Evolutionary conservation across 805 yeast species (phyloP).

Genomic region (Trichomonascus vanleenenianus): DNA sequence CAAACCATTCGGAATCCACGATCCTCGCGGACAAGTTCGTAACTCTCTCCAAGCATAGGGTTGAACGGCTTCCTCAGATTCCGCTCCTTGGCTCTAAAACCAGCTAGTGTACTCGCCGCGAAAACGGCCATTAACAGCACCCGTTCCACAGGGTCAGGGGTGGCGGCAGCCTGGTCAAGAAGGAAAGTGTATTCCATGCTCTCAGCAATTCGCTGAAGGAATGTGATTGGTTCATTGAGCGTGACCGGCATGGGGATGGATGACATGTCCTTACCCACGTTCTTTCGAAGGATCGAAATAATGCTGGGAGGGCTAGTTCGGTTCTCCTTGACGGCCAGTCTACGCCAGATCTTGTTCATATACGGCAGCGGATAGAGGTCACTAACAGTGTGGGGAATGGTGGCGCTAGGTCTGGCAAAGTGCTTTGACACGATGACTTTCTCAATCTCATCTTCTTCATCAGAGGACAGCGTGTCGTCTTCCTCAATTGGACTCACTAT

Average conservation of each 20-base stretch:
- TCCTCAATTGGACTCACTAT: constrained; percentile 4
- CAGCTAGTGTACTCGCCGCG: constrained; percentile 67
- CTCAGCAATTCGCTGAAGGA: constrained; percentile 75
- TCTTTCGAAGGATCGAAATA: constrained; percentile 71
- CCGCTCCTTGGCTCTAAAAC: constrained; percentile 66
- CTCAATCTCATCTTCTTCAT: constrained; percentile 12
- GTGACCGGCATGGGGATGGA: constrained; percentile 90
- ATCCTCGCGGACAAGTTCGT: constrained; percentile 80
- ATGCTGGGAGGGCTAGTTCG: constrained; percentile 73
- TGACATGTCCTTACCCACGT: constrained; percentile 80
- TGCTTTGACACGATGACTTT: not conserved
- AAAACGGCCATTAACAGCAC: constrained; percentile 68
- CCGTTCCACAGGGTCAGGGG: constrained; percentile 46
- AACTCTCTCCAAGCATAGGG: constrained; percentile 91
- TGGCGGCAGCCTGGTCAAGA: constrained; percentile 52
- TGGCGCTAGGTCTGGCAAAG: not conserved
- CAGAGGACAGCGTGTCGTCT: constrained; percentile 7
- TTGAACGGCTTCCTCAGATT: constrained; percentile 86
- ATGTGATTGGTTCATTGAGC: constrained; percentile 83
- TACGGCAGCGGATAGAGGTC: constrained; percentile 62
- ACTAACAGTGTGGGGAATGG: not conserved
- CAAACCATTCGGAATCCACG: constrained; percentile 62
- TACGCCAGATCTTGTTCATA: constrained; percentile 37
- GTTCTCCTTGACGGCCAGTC: constrained; percentile 48
- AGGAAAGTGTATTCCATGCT: constrained; percentile 66